Evolutionary conservation across 176 grass and related monocot genomes (phyloP).

Genomic region (Cenchrus fungigraminus): DNA sequence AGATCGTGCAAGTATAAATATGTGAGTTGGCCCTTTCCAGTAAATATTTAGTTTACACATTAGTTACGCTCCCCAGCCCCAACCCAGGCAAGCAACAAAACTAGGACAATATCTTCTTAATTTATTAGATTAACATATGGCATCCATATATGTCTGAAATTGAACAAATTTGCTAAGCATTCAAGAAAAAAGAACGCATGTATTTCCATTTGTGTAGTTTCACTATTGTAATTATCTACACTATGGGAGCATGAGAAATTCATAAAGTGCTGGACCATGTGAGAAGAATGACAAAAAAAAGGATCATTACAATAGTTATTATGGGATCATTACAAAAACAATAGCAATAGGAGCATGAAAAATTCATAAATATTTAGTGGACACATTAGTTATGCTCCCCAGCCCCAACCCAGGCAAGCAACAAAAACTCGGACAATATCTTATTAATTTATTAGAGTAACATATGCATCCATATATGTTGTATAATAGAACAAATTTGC

Average conservation of each 20-base stretch:
- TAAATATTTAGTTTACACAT: background rate
- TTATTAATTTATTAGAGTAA: background rate
- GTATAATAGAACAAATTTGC: background rate
- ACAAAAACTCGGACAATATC: background rate
- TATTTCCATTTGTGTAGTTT: background rate
- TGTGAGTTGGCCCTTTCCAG: background rate
- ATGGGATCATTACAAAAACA: no score
- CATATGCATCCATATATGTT: background rate
- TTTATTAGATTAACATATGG: background rate
- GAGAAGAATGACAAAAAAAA: background rate
- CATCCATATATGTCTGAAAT: background rate
- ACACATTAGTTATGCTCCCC: background rate
- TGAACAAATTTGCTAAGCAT: background rate
- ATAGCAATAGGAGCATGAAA: no score
- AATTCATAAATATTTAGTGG: background rate
- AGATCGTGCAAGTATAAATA: slow-evolving; percentile 11
- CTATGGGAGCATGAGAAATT: background rate
- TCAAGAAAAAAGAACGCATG: slow-evolving; percentile 1
- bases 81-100: background rate
- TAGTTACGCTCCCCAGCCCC: background rate
- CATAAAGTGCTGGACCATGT: background rate
- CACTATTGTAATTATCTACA: background rate
- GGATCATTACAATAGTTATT: no score
- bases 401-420: background rate
- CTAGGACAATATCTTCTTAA: background rate